Base-by-base conservation (phyloP, 495 filamentous ascomycete genomes). In the Pseudevernia furfuracea region DNA sequence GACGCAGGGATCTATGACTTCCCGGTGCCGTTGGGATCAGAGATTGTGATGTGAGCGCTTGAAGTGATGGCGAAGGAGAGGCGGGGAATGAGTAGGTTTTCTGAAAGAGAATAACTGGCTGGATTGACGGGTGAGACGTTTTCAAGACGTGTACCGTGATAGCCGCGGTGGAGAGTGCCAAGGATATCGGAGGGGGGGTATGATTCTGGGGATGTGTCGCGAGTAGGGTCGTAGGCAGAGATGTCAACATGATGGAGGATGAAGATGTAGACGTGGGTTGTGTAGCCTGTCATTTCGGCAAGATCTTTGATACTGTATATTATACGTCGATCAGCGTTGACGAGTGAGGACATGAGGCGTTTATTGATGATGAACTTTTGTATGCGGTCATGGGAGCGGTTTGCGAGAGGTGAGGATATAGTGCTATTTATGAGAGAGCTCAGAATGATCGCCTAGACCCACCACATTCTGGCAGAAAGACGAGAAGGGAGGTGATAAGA, bases 341-440 rank as follows among this genome's bases (percentile, higher is more conserved):
- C 95, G 21, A 97, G 82, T 25, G 94, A 97, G 36, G 97, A 83
- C 95, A 99, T 97, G 61, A 99, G 84, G 4, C 95, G 88, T 74
- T 97, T 97, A 76, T 99, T 99, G 21, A 93, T 97, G 76, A 99
- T 96, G 75, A 99, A 99, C n/a, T 93, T 87, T 77, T 93, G 92
- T 92, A 97, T 97, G 38, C 95, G 89, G 63, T 83, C 82, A 41
- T 87, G 84, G 72, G 96, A 91, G 19, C 89, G 84, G 36, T 84
- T 83, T 44, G 76, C 76, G 37, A 72, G 78, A 21, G 63, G 30
- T 19, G 60, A 36, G 28, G 52, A 37, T 36, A 58, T 39, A 11
- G 74, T 66, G 23, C 64, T 60, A 66, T 79, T 75, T 32, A 62
- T 30, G 58, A 37, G 79, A 75, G 67, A 87, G 77, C 71, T 96